Base-by-base conservation (phyloP, 1,139 yeast genomes). In the Candida glucosophila region DNA sequence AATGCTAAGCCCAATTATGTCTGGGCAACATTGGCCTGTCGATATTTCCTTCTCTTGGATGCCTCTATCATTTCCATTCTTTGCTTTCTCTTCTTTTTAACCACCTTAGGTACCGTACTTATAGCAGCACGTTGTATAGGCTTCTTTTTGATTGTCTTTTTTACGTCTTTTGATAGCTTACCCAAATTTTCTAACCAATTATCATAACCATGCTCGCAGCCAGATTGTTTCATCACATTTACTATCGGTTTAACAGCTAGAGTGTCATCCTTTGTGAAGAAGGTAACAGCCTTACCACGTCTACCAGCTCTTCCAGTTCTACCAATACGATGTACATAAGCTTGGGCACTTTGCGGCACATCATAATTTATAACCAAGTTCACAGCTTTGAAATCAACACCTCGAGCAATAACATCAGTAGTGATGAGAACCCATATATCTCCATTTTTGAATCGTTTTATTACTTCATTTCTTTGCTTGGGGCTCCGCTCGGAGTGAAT, bases 261-360 rank as follows among this genome's bases (percentile, higher is more conserved):
- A 8, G 72, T 59, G 47, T 92, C 99, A 35, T 83, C 94, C 47
- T 86, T 88, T 14, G 98, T 86, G 60, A 82, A 92, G 39, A 88
- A 79, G 0, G 98, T 92, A 14, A 90, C 73, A 0, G 98, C 96
- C 40, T 67, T 70, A 34, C 98, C 98, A 3, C 58, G 44, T 37
- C 80, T 73, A 2, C 95, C 95, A 26, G 90, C 95, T 65, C 99
- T 78, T 38, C 98, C 99, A 2, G 98, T 90, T 64, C 99, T 80
- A 52, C 99, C 99, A 42, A 92, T 85, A 58, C 99, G 73, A 53
- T 92, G 99, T 22, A 92, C 95, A 50, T 92, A 92, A 0, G 95
- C 79, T 52, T 90, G 97, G 0, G 97, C 85, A 26, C 81, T 73
- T 42, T 77, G 85, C 10, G 99, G 99, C 5, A 90, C 95, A 55